Conservation (phyloP, 179 eudicot species). For the Drosera spatulata region DNA sequence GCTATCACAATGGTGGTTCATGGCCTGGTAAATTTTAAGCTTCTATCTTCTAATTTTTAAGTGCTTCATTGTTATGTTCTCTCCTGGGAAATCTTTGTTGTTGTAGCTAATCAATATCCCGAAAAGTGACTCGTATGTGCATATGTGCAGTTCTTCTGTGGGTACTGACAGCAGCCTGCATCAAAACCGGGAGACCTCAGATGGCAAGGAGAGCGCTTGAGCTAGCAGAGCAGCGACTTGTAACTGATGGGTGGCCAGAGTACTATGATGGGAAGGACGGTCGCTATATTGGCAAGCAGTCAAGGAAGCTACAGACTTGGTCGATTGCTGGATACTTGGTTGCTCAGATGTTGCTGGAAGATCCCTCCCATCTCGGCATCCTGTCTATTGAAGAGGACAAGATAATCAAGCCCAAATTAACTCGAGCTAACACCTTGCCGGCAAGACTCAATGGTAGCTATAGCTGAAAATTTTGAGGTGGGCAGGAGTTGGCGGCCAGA, state of each 20-base stretch:
- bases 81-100: neutral
- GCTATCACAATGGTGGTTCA: conserved; percentile 87
- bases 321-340: conserved; percentile 77
- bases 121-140: too few species aligned
- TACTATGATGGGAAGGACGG: conserved; percentile 73
- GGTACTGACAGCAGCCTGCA: conserved; percentile 71
- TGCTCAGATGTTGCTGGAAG: conserved; percentile 77
- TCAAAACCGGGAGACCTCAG: conserved; percentile 76
- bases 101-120: too few species aligned
- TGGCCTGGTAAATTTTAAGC: conserved; percentile 57
- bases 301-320: conserved; percentile 76
- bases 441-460: too few species aligned
- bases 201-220: conserved; percentile 63
- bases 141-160: conserved; percentile 50
- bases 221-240: conserved; percentile 41
- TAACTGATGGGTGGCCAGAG: conserved; percentile 66
- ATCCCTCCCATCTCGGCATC: conserved; percentile 76
- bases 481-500: too few species aligned
- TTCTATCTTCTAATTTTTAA: too few species aligned
- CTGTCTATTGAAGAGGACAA: conserved; percentile 75
- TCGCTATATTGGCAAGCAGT: conserved; percentile 66
- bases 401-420: conserved; percentile 34
- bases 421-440: too few species aligned
- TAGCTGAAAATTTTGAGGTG: too few species aligned
- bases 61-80: too few species aligned